phyloP scores from a whole-genome alignment of 2,329 filamentous ascomycete species.

The Epicoccum nigrum region DNA sequence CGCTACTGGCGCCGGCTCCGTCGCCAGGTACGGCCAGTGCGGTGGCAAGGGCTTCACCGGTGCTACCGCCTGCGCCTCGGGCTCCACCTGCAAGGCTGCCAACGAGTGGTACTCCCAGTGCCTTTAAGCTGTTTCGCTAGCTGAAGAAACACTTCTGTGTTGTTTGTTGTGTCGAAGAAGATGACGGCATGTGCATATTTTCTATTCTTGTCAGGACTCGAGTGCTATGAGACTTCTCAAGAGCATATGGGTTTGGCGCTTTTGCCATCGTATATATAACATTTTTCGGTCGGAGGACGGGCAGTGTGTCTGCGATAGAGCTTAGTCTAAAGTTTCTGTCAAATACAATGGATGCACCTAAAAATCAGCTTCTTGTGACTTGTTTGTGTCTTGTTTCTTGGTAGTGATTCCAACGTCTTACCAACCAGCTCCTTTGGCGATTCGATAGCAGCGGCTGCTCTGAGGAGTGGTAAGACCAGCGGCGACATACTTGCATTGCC shows the following conservation, averaged over 20 bases:
- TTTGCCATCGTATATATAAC: background rate
- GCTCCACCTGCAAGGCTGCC: conserved; percentile 20
- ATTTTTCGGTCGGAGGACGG: background rate
- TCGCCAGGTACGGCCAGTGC: conserved; percentile 21
- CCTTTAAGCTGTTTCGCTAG: background rate
- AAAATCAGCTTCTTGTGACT: background rate
- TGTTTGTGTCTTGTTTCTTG: background rate
- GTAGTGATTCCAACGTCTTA: background rate
- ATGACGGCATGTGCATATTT: conserved; percentile 1
- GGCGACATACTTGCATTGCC: too few relatives aligned
- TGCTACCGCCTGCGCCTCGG: conserved; percentile 22
- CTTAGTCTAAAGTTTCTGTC: background rate
- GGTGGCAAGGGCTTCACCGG: conserved; percentile 24
- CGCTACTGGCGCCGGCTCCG: conserved; percentile 10
- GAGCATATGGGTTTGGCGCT: background rate
- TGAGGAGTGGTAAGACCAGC: too few relatives aligned
- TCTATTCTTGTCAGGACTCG: conserved; percentile 6
- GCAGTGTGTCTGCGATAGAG: background rate
- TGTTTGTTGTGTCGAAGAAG: background rate
- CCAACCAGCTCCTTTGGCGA: too few relatives aligned
- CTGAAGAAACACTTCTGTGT: background rate
- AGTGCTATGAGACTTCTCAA: background rate
- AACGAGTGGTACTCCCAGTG: conserved; percentile 31
- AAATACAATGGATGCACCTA: background rate
- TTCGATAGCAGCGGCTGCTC: too few relatives aligned